These are phyloP conservation scores for Aspergillus sp. DNA, from an alignment of 2,329 filamentous ascomycete species.

Conservation along the genomic window DNA sequence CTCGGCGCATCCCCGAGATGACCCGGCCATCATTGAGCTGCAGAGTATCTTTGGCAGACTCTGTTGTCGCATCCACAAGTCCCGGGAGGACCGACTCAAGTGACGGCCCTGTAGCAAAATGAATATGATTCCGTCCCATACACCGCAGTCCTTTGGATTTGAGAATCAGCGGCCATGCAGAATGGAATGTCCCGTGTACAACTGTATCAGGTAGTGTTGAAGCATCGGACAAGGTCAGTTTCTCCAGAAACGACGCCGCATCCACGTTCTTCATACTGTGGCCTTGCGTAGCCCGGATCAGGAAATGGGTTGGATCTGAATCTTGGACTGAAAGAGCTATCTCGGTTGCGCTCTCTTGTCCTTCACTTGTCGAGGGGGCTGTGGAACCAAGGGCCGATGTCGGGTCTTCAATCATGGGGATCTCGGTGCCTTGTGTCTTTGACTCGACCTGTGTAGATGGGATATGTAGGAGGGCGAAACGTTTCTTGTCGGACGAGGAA, in stretches of 20 bases:
- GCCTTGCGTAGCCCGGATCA: slow-evolving; percentile 94
- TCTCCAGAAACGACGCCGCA: slow-evolving; percentile 64
- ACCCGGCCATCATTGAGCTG: slow-evolving; percentile 40
- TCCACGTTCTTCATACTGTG: slow-evolving; percentile 74
- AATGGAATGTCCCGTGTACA: slow-evolving; percentile 85
- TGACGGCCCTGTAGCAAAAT: slow-evolving; percentile 75
- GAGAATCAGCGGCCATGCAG: slow-evolving; percentile 71
- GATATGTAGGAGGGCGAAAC: slow-evolving; percentile 70
- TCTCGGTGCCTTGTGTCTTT: background rate
- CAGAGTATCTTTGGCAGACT: slow-evolving; percentile 6
- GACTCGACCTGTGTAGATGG: slow-evolving; percentile 16
- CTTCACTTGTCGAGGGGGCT: slow-evolving; percentile 17
- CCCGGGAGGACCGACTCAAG: slow-evolving; percentile 28
- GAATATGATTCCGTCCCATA: slow-evolving; percentile 85
- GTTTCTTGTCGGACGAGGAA: slow-evolving; percentile 77
- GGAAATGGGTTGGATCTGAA: slow-evolving; percentile 60
- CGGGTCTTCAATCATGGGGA: no score
- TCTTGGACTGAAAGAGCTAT: slow-evolving; percentile 33
- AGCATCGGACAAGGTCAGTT: slow-evolving; percentile 57
- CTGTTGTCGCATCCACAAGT: slow-evolving; percentile 10
- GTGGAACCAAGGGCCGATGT: no score
- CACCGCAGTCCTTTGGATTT: slow-evolving; percentile 69
- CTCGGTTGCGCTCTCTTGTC: slow-evolving; percentile 26
- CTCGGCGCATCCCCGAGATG: slow-evolving; percentile 74
- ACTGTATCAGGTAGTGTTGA: slow-evolving; percentile 57